A percentile compares a stretch with the other conserved stretches of the same genome.
These are phyloP conservation scores for Oidium heveae DNA, from an alignment of 2,329 filamentous ascomycete genomes.

Conservation along the genomic window DNA sequence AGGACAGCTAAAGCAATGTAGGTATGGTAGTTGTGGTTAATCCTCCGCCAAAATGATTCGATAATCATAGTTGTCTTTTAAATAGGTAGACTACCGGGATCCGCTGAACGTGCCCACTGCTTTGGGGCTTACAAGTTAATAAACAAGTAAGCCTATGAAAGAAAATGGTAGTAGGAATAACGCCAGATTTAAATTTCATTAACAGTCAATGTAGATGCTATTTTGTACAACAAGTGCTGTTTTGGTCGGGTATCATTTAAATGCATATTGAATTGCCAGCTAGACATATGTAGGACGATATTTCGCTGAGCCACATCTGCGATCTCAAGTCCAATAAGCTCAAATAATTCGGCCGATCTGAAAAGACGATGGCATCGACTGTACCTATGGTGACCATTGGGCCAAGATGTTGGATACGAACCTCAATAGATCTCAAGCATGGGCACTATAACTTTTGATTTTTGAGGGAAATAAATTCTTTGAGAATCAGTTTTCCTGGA, in stretches of 20 bases:
- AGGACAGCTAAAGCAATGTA: not conserved
- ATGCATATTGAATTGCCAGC: too few species aligned
- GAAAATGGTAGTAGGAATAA: not conserved
- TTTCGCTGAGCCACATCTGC: too few species aligned
- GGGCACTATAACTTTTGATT: not conserved
- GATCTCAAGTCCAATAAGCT: too few species aligned
- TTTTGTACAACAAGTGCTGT: too few species aligned
- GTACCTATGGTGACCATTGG: not conserved
- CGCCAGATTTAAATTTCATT: too few species aligned
- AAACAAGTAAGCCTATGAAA: not conserved
- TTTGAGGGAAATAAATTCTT: not conserved
- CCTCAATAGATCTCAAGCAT: not conserved
- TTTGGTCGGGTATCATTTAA: too few species aligned
- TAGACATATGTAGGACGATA: too few species aligned
- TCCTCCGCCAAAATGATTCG: not conserved
- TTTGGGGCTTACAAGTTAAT: not conserved
- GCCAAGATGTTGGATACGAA: not conserved
- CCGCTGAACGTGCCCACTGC: not conserved
- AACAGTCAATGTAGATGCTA: too few species aligned
- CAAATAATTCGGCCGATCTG: too few species aligned
- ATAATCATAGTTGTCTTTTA: too few species aligned
- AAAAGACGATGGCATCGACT: not conserved
- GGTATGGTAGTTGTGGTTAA: not conserved
- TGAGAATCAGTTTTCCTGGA: not conserved
- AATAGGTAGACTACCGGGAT: too few species aligned